Percentiles rank a stretch among this genome's conserved stretches.
Conservation (phyloP, 2,329 filamentous ascomycete species). For the Cladosporium austrohemisphaericum region DNA sequence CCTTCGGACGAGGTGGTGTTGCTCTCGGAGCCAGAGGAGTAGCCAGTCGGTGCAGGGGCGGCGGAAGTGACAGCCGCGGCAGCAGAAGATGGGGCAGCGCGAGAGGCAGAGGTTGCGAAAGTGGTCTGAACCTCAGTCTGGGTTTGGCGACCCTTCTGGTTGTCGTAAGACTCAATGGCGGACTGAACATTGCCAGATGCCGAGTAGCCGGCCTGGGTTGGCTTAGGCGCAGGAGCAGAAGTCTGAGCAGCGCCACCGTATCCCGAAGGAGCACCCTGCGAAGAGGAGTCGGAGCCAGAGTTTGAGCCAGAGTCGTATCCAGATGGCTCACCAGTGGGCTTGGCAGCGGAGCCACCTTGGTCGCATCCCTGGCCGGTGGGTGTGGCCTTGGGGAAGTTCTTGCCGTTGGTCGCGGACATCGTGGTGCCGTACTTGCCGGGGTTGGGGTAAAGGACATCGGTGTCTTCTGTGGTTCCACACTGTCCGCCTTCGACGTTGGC, state of each 20-base stretch:
- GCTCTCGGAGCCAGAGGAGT: constrained; percentile 2
- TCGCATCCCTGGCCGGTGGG: constrained; percentile 15
- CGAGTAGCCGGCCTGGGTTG: constrained; percentile 15
- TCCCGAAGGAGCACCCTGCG: no score
- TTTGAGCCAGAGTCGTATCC: constrained; percentile 22
- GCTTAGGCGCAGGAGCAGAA: constrained; percentile 19
- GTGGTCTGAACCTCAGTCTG: constrained; percentile 10
- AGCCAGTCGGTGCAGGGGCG: constrained; percentile 10
- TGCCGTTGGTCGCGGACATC: constrained; percentile 20
- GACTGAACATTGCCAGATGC: neutral
- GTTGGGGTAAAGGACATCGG: constrained; percentile 65
- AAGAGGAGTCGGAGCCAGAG: constrained; percentile 14
- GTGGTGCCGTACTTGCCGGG: constrained; percentile 58
- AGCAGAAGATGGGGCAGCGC: neutral
- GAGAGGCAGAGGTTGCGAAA: constrained; percentile 6
- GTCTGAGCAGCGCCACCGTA: constrained; percentile 18
- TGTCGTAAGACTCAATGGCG: neutral
- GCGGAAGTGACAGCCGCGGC: neutral
- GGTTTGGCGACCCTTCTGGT: constrained; percentile 3
- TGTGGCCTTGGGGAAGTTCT: constrained; percentile 22
- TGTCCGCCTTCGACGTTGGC: constrained; percentile 36
- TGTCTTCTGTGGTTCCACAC: constrained; percentile 53
- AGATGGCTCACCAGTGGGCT: neutral
- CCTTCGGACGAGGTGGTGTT: constrained; percentile 13
- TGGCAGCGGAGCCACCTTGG: constrained; percentile 6